These are phyloP conservation scores for Beta vulgaris DNA, from an alignment of 148 eudicot genomes.

Conservation along the genomic window DNA sequence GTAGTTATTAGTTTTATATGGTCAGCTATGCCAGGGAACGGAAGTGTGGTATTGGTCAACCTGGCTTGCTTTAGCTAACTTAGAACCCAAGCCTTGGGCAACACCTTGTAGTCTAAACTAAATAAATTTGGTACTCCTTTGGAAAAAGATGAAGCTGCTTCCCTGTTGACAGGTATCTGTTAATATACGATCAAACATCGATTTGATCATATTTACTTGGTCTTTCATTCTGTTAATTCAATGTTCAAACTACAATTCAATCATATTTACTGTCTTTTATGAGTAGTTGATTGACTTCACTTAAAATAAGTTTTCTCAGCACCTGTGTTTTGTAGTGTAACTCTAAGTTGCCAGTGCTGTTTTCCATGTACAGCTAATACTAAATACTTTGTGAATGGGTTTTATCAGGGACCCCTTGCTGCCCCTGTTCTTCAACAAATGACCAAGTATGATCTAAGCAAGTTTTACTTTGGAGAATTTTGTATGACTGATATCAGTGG, in stretches of 20 bases:
- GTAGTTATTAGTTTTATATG: not conserved
- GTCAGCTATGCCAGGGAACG: not conserved
- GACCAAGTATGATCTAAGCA: slow-evolving; percentile 87
- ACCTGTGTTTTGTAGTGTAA: not conserved
- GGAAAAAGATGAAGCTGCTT: not conserved
- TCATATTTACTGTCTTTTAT: not conserved
- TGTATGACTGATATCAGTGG: slow-evolving; percentile 71
- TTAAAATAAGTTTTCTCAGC: not conserved
- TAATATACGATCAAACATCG: no score
- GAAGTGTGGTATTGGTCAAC: not conserved
- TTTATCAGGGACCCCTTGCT: slow-evolving; percentile 92
- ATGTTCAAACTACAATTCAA: not conserved
- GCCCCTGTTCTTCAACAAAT: slow-evolving; percentile 84
- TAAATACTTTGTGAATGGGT: slow-evolving; percentile 7
- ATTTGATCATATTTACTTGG: no score
- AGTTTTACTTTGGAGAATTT: slow-evolving; percentile 86
- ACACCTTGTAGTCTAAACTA: not conserved
- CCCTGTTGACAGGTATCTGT: not conserved
- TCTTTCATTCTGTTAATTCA: not conserved
- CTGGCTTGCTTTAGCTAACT: not conserved
- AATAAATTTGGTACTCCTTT: not conserved
- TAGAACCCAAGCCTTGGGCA: not conserved
- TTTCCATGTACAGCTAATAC: not conserved
- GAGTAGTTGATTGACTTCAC: not conserved
- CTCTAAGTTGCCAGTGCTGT: not conserved